These are phyloP conservation scores for Chaetoscypha palmicola DNA, from an alignment of 2,329 filamentous ascomycete species.

Conservation along the genomic window DNA sequence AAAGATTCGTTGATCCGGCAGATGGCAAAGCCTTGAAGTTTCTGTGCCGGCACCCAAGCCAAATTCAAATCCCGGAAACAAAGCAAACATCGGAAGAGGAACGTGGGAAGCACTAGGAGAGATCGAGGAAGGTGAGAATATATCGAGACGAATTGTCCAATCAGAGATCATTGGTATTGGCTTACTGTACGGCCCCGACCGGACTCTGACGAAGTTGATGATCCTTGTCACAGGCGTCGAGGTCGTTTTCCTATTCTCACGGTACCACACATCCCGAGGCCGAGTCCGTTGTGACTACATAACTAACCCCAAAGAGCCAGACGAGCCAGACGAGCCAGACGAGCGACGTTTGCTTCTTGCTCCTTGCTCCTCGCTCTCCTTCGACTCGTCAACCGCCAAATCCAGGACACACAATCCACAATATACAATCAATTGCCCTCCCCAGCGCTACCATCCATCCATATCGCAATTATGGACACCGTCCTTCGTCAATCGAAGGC, in stretches of 20 bases:
- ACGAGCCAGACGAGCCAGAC: background rate
- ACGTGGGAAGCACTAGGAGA: background rate
- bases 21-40: background rate
- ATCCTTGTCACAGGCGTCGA: background rate
- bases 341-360: background rate
- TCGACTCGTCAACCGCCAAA: no score
- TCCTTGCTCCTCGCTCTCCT: no score
- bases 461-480: constrained; percentile 65
- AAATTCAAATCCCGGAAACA: background rate
- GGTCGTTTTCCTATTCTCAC: background rate
- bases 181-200: background rate
- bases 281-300: background rate
- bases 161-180: background rate
- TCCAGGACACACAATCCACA: no score
- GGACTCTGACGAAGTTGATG: background rate
- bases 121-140: background rate
- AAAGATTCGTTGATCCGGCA: background rate
- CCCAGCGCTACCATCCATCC: background rate
- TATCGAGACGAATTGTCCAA: background rate
- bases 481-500: constrained; percentile 91
- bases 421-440: no score
- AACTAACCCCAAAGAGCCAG: background rate
- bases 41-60: background rate
- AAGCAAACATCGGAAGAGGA: background rate
- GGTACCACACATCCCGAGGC: background rate